These are phyloP conservation scores for Globisporangium ultimum DNA, from an alignment of 352 stramenopile genomes.

Conservation along the genomic window DNA sequence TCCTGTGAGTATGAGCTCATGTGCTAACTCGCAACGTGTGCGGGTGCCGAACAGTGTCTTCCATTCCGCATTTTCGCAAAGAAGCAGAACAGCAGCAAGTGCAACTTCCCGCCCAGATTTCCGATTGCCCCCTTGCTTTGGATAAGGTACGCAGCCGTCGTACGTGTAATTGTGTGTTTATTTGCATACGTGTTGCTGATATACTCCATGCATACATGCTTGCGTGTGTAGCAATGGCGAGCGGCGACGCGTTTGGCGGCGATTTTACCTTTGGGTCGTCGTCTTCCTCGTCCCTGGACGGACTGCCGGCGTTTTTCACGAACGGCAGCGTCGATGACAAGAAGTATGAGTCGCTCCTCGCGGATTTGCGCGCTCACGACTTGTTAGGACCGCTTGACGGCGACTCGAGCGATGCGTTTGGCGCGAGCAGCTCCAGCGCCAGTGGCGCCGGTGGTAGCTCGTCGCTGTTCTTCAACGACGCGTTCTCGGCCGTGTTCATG, in stretches of 20 bases:
- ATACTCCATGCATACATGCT: no score
- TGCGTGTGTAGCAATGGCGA: constrained; percentile 23
- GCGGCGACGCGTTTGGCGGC: constrained; percentile 37
- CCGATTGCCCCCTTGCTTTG: no score
- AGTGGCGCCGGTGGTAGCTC: constrained; percentile 31
- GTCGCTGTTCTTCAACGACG: constrained; percentile 84
- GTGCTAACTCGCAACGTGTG: no score
- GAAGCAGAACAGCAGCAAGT: no score
- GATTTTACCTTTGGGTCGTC: constrained; percentile 14
- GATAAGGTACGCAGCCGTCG: no score
- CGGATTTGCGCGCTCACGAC: constrained; percentile 81
- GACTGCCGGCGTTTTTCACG: constrained; percentile 76
- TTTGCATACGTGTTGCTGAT: no score
- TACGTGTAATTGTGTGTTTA: no score
- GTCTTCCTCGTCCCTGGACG: constrained; percentile 33
- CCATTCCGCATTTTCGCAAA: no score
- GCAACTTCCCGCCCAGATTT: no score
- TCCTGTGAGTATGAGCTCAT: no score
- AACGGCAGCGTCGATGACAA: constrained; percentile 76
- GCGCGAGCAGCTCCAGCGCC: constrained; percentile 14
- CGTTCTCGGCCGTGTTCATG: constrained; percentile 83
- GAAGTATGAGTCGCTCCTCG: constrained; percentile 85
- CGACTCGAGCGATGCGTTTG: constrained; percentile 10
- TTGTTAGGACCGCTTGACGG: constrained; percentile 66
- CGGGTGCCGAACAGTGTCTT: no score